Conservation (phyloP, 495 filamentous ascomycete genomes). For the Aspergillus diversus region DNA sequence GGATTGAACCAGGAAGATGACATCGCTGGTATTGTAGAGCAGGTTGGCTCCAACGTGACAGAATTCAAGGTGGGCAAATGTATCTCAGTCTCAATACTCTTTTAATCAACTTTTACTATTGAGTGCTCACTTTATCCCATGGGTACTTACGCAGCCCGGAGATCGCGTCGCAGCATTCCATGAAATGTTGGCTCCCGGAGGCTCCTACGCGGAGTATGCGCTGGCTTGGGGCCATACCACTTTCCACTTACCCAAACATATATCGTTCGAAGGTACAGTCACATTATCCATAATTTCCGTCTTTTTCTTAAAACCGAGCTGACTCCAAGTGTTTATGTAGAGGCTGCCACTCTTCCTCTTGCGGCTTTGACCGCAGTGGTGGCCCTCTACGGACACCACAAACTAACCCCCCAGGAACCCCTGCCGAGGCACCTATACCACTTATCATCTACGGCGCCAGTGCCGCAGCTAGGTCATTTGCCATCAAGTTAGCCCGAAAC, state of each 20-base stretch:
- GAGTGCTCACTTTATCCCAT: neutral
- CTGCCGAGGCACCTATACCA: slow-evolving; percentile 48
- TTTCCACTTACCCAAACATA: slow-evolving; percentile 66
- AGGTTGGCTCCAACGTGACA: slow-evolving; percentile 59
- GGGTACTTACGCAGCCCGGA: slow-evolving; percentile 42
- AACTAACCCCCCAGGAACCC: slow-evolving; percentile 65
- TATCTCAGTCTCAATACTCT: too few species aligned
- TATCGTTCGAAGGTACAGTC: slow-evolving; percentile 55
- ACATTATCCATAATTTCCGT: too few species aligned
- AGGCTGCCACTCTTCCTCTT: slow-evolving; percentile 69
- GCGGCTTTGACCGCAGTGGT: slow-evolving; percentile 71
- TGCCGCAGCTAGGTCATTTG: slow-evolving; percentile 66
- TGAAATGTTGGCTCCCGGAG: slow-evolving; percentile 54
- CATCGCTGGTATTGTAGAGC: slow-evolving; percentile 67
- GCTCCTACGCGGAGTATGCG: slow-evolving; percentile 72
- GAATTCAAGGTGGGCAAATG: neutral
- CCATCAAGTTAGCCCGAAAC: slow-evolving; percentile 61
- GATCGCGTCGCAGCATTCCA: slow-evolving; percentile 75
- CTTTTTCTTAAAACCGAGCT: neutral
- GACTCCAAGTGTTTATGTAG: slow-evolving; percentile 19
- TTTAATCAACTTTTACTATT: neutral
- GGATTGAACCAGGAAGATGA: slow-evolving; percentile 67
- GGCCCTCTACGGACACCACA: slow-evolving; percentile 59
- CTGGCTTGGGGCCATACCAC: slow-evolving; percentile 65
- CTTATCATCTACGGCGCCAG: slow-evolving; percentile 66